Evolutionary conservation across 2,329 filamentous ascomycete species (phyloP), one percentile per base, ranked within the genome.

Genomic region (Cladosporium colombiae): DNA sequence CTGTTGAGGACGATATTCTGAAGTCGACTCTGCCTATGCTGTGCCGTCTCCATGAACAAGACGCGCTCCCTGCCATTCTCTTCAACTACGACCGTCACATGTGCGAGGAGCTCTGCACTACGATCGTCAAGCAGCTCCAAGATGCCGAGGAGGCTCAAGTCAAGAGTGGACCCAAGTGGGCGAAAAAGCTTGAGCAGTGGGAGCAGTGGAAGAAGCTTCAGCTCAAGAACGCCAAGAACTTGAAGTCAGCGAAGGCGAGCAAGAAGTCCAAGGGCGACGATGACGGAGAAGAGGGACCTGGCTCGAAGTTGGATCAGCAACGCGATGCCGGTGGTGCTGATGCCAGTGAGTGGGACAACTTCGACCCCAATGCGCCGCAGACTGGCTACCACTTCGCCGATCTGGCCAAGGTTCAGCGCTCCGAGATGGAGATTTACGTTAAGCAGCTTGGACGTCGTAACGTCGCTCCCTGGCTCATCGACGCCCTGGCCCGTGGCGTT

Each of bases 11-110:
- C n/a, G 65, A 70, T 44, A 70, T 83, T 13, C 70, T 76, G 33
- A 70, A 73, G 25, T 84, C 82, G 11, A 86, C 84, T 3, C 77
- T 90, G 21, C 83, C 86, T 1, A 77, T 91, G 33, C 79, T 90
- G 0, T 82, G 79, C 18, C 83, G 87, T 35, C 80, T 93, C 0
- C 84, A 91, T 58, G 79, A 81, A 18, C 85, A 87, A 65, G 84
- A 86, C 64, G 89, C 88, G 0, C 81, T 94, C 0, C 91, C 91
- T 0, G 90, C 89, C 0, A 87, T 94, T 14, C 76, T 93, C 1
- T 94, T 94, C 81, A 91, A 91, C 73, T 94, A 91, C 70, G 89
- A 93, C 69, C 86, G 90, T 57, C 75, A 76, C 1, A 76, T 80
- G 33, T 93, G 91, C 71, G 90, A 92, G 75, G 74, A 76, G 11